Conservation (phyloP, 192 early-diverging fungal species). For the Podila verticillata region DNA sequence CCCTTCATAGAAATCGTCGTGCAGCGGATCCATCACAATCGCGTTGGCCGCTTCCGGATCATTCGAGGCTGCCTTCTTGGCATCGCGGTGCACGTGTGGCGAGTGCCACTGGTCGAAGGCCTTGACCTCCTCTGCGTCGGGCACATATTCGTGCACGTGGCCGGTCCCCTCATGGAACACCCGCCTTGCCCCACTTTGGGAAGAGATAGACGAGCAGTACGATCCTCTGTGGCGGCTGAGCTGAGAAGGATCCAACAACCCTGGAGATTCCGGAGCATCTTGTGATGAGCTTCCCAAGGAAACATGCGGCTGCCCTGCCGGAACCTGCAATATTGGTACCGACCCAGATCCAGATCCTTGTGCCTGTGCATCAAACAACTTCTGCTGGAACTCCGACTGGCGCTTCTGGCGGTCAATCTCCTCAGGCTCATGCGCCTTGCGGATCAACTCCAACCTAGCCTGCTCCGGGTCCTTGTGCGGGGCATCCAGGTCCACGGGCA, state of each 20-base stretch:
- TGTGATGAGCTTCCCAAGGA: no score
- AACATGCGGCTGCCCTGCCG: neutral
- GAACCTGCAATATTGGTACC: neutral
- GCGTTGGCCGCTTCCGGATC: slow-evolving; percentile 45
- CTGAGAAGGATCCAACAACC: neutral
- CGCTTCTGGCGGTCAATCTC: slow-evolving; percentile 5
- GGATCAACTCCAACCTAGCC: slow-evolving; percentile 29
- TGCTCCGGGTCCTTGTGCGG: slow-evolving; percentile 33
- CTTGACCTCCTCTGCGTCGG: slow-evolving; percentile 16
- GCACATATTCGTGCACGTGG: slow-evolving; percentile 8
- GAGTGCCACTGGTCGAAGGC: slow-evolving; percentile 18
- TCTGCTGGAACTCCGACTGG: slow-evolving; percentile 1
- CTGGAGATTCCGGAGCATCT: no score
- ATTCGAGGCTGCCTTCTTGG: slow-evolving; percentile 13
- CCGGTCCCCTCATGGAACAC: slow-evolving; percentile 11
- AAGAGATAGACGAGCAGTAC: neutral
- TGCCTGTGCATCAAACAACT: neutral
- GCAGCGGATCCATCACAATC: slow-evolving; percentile 76
- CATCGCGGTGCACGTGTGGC: neutral
- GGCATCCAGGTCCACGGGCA: slow-evolving; percentile 40
- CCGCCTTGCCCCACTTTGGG: no score
- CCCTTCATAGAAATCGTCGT: slow-evolving; percentile 67
- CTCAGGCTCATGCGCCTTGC: neutral
- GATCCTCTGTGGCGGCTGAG: neutral
- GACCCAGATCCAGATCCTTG: neutral